Evolutionary conservation across 495 filamentous ascomycete species (phyloP), one percentile per base, ranked within the genome.

Genomic region (Physcia stellaris): DNA sequence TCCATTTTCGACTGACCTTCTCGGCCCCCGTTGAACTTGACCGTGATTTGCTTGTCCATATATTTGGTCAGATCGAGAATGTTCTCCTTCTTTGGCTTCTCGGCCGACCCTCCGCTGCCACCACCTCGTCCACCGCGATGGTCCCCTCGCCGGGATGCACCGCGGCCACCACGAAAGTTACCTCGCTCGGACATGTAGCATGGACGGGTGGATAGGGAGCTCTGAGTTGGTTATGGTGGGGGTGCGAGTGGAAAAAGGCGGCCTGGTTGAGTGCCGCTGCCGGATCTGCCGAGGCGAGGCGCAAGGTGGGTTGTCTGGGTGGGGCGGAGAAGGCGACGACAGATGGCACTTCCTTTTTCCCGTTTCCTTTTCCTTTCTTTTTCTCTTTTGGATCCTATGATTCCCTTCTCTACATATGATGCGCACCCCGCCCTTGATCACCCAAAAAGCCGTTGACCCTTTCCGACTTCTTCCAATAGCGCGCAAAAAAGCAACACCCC

Each of bases 31-130:
- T 83, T 94, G 56, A 98, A 96, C 63, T 96, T 95, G 43, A 96
- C 90, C 4, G 71, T 77, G 37, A 98, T 81, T 52, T 80, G 69
- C 70, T 94, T 88, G 59, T 96, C 90, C 77, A 93, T 86, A 55
- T 94, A 98, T 64, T 92, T 92, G 55, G 67, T 74, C 44, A 98
- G 63, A 47, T 98, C 90, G 16, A 98, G 72, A 51, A 98, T 98
- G 54, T 95, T 94, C 57, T 98, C 88, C 64, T 95, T 94, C 72
- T 94, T 94, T 42, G 86, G 84, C 47, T 82, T 79, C 55, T 85
- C 79, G 26, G 56, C 49, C 29, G 56, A 52, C n/a, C 23, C 11
- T 13, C 46, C 41, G 46, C 60, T 62, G 51, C 59, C 58, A 52
- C 61, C 57, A 22, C 55, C 50, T 10, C 62, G 53, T 9, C 62